These are phyloP conservation scores for Cytospora piceae DNA, from an alignment of 2,329 filamentous ascomycete species.

Conservation along the genomic window DNA sequence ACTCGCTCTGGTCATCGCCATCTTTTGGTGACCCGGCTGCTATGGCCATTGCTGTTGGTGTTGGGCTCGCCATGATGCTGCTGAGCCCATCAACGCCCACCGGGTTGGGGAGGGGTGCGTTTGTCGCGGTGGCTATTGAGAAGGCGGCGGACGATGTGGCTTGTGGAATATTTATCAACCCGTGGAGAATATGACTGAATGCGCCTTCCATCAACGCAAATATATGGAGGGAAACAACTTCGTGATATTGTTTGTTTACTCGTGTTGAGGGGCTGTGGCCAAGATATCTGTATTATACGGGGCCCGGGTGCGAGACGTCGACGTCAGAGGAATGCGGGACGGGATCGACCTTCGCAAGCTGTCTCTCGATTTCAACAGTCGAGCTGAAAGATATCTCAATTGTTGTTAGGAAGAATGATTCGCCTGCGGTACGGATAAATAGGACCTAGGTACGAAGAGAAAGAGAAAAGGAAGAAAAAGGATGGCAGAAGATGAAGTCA, in stretches of 20 bases:
- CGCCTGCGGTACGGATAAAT: slow-evolving; percentile 7
- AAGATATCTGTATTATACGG: slow-evolving; percentile 9
- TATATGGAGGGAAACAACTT: background rate
- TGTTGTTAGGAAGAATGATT: background rate
- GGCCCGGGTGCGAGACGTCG: slow-evolving; percentile 17
- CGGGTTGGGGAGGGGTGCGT: slow-evolving; percentile 11
- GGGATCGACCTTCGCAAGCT: slow-evolving; percentile 12
- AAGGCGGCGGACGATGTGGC: slow-evolving; percentile 18
- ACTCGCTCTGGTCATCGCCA: slow-evolving; percentile 70
- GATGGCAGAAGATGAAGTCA: slow-evolving; percentile 1
- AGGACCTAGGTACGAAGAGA: background rate
- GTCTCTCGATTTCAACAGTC: background rate
- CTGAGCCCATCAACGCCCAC: slow-evolving; percentile 13
- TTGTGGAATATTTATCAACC: slow-evolving; percentile 15
- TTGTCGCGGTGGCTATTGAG: slow-evolving; percentile 27
- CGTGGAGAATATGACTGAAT: slow-evolving; percentile 13
- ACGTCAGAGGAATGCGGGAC: slow-evolving; percentile 27
- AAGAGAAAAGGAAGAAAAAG: slow-evolving; percentile 7
- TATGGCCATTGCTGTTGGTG: slow-evolving; percentile 19
- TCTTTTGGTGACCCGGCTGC: slow-evolving; percentile 34
- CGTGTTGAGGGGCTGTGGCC: background rate
- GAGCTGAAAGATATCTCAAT: background rate
- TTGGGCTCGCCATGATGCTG: slow-evolving; percentile 12
- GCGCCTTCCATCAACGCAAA: slow-evolving; percentile 17
- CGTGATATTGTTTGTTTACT: background rate